Evolutionary conservation across 306 rosid species (phyloP), one percentile per base, ranked within the genome.

Genomic region (Malus sylvestris): DNA sequence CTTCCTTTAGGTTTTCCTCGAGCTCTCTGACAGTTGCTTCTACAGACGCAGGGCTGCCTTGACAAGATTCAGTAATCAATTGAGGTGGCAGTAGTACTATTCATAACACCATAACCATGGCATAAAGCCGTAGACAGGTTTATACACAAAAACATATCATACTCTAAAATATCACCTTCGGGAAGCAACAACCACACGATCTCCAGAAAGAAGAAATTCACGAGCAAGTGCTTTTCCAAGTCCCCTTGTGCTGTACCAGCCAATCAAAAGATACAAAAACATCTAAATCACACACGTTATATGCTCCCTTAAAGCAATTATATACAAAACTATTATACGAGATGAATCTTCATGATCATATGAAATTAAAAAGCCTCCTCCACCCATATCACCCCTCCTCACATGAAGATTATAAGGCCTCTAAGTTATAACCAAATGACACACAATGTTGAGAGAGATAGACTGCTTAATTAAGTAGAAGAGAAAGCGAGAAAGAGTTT

Each of bases 191-290:
- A 95, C 82, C 62, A 95, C 96, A 0, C 82, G 95, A 76, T 95
- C 97, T 76, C 97, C 97, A 1, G 97, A 92, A 61, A 92, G 97
- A 78, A 95, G 98, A 81, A 95, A 92, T 80, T 95, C 98, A 16
- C 92, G 87, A 16, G 98, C 98, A 74, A 95, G 90, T 1, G 98
- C 98, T 89, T 95, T 95, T 4, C 98, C 97, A 62, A 95, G 83
- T 67, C 98, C 98, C 83, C 98, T 84, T 67, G 98, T 95, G 81
- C 98, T 95, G 95, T 59, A 78, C 74, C 77, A 62, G 44, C 23
- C 78, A 89, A 80, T 70, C 35, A 76, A 78, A 78, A 70, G 82
- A 45, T 22, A 51, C 60, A 72, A 40, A 63, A 38, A 53, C 40
- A 76, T 75, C 55, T 77, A 23, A 35, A 62, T 67, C 38, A 57